A percentile compares a stretch with the other conserved stretches of the same genome.
Conservation (phyloP, 148 eudicot genomes). For the Chenopodium suecicum region DNA sequence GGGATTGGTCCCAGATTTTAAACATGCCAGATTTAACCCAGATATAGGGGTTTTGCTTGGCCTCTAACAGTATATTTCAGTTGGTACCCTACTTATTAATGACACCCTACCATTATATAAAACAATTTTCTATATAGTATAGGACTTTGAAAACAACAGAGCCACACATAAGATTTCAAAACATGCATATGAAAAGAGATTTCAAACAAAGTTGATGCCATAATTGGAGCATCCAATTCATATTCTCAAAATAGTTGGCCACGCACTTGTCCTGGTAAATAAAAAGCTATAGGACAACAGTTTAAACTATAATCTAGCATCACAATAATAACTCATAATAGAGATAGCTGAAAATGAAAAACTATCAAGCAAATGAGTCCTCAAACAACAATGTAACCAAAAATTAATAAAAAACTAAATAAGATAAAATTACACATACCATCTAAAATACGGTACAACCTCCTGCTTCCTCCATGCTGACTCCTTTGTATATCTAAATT, state of each 20-base stretch:
- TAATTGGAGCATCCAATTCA: neutral
- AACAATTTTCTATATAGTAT: no score
- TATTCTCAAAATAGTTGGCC: neutral
- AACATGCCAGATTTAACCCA: no score
- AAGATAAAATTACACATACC: slow-evolving; percentile 35
- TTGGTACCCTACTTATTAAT: no score
- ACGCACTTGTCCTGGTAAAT: neutral
- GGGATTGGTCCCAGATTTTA: no score
- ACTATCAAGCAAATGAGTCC: neutral
- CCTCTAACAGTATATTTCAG: neutral
- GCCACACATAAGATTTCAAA: neutral
- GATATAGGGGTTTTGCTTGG: no score
- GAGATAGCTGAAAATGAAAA: neutral
- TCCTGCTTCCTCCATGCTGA: slow-evolving; percentile 37
- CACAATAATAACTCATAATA: neutral
- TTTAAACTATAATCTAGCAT: neutral
- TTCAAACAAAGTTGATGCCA: neutral
- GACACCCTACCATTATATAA: no score
- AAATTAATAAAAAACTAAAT: neutral
- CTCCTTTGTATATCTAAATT: slow-evolving; percentile 41
- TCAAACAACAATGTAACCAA: neutral
- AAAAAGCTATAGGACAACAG: neutral
- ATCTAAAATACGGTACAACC: slow-evolving; percentile 64
- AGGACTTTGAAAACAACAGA: no score
- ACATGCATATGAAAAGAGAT: no score